Conservation (phyloP, 192 early-diverging fungal species). For the Radiomyces spectabilis region DNA sequence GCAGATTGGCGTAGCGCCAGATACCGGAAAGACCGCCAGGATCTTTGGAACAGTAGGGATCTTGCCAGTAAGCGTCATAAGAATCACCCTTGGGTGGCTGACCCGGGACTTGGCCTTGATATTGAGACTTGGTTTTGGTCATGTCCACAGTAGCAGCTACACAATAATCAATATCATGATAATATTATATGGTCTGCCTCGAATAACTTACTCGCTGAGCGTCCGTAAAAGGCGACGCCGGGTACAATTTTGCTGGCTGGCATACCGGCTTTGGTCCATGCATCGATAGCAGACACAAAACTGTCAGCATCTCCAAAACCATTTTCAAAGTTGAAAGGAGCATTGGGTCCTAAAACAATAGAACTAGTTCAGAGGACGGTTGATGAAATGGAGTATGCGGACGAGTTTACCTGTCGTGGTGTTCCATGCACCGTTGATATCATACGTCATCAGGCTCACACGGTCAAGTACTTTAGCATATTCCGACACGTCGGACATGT, state of each 20-base stretch:
- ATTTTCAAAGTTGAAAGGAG: conserved; percentile 27
- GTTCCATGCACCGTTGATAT: conserved; percentile 53
- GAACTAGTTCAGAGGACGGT: background rate
- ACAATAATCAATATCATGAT: background rate
- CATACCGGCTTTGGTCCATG: conserved; percentile 51
- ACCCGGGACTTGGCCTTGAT: conserved; percentile 20
- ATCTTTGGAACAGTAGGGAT: conserved; percentile 39
- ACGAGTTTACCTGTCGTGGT: conserved; percentile 35
- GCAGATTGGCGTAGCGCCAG: conserved; percentile 61
- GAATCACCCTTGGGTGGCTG: conserved; percentile 39
- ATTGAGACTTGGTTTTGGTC: conserved; percentile 17
- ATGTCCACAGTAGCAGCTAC: conserved; percentile 27
- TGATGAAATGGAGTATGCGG: conserved; percentile 27
- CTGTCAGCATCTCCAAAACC: conserved; percentile 30
- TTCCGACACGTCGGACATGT: conserved; percentile 45
- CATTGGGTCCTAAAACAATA: conserved; percentile 32
- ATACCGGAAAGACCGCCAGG: conserved; percentile 43
- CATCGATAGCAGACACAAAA: conserved; percentile 39
- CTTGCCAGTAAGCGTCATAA: conserved; percentile 45
- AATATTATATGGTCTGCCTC: background rate
- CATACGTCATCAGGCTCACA: conserved; percentile 67
- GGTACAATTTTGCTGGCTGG: conserved; percentile 51
- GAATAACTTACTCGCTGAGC: conserved; percentile 28
- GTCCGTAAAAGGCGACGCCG: conserved; percentile 58
- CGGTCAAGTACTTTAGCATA: conserved; percentile 53